These are phyloP conservation scores for Lactifluus pinguis DNA, from an alignment of 768 basidiomycete genomes.

Conservation along the genomic window DNA sequence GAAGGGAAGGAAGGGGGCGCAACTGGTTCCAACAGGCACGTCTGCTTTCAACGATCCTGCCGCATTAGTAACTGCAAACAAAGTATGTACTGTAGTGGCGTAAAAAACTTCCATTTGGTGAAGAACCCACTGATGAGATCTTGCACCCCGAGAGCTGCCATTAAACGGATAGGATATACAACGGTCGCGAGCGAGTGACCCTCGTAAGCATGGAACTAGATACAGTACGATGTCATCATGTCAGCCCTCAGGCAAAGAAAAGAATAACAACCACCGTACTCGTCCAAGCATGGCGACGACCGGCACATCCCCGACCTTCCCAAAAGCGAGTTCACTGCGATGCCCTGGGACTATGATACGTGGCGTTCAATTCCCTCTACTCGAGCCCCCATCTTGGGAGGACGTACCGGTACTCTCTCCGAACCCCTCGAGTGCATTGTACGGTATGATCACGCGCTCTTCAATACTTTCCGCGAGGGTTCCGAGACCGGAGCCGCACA, in stretches of 20 bases:
- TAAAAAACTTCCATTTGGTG: background rate
- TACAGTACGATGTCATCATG: background rate
- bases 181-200: slow-evolving; percentile 64
- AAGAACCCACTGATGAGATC: slow-evolving; percentile 57
- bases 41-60: slow-evolving; percentile 70
- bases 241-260: background rate
- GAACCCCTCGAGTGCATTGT: slow-evolving; percentile 64
- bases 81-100: background rate
- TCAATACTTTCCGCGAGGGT: slow-evolving; percentile 58
- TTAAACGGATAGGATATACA: slow-evolving; percentile 69
- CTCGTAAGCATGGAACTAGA: slow-evolving; percentile 79
- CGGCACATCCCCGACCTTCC: slow-evolving; percentile 63
- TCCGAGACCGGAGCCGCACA: slow-evolving; percentile 80
- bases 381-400: background rate
- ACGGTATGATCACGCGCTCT: slow-evolving; percentile 52
- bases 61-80: slow-evolving; percentile 75
- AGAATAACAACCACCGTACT: slow-evolving; percentile 34
- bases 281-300: slow-evolving; percentile 88
- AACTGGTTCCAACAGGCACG: slow-evolving; percentile 75
- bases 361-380: background rate
- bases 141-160: slow-evolving; percentile 69
- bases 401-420: slow-evolving; percentile 63
- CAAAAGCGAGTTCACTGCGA: slow-evolving; percentile 72
- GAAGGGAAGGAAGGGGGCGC: too few relatives aligned
- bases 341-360: slow-evolving; percentile 61